A percentile compares a stretch with the other conserved stretches of the same genome.
Conservation (phyloP, 2,329 filamentous ascomycete genomes). For the Alternaria rosae region DNA sequence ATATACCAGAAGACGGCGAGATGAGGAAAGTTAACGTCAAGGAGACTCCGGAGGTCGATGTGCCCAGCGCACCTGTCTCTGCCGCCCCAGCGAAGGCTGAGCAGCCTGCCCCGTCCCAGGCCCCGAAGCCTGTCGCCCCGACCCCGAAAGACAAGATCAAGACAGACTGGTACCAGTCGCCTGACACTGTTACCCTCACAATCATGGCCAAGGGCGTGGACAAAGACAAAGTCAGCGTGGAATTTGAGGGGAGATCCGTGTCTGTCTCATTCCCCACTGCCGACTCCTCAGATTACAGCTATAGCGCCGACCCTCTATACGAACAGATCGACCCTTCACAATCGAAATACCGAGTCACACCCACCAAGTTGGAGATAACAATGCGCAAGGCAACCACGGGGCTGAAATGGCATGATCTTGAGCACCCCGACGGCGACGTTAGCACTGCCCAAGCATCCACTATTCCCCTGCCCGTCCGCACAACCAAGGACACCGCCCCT, state of each 20-base stretch:
- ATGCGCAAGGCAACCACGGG: conserved; percentile 72
- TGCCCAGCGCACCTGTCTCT: conserved; percentile 52
- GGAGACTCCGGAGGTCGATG: conserved; percentile 62
- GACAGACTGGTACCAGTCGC: conserved; percentile 73
- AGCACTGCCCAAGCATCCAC: conserved; percentile 13
- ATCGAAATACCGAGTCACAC: conserved; percentile 70
- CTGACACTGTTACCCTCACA: conserved; percentile 67
- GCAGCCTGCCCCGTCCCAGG: conserved; percentile 25
- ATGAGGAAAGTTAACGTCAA: conserved; percentile 44
- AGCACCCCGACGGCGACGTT: conserved; percentile 47
- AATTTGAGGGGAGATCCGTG: conserved; percentile 60
- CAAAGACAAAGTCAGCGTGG: conserved; percentile 62
- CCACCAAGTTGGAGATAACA: conserved; percentile 80
- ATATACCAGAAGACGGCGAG: conserved; percentile 59
- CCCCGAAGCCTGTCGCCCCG: conserved; percentile 35
- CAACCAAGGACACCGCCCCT: conserved; percentile 53
- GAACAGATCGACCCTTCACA: conserved; percentile 67
- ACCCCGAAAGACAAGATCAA: conserved; percentile 67
- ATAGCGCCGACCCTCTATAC: conserved; percentile 71
- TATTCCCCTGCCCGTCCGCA: conserved; percentile 26
- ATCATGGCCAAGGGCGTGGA: conserved; percentile 71
- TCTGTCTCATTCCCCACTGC: conserved; percentile 66
- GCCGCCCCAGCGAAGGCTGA: conserved; percentile 12
- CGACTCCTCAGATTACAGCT: conserved; percentile 64
- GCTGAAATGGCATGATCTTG: conserved; percentile 71